A percentile compares a stretch with the other conserved stretches of the same genome.
These are phyloP conservation scores for Sordaria brevicollis DNA, from an alignment of 495 filamentous ascomycete genomes.

Conservation along the genomic window DNA sequence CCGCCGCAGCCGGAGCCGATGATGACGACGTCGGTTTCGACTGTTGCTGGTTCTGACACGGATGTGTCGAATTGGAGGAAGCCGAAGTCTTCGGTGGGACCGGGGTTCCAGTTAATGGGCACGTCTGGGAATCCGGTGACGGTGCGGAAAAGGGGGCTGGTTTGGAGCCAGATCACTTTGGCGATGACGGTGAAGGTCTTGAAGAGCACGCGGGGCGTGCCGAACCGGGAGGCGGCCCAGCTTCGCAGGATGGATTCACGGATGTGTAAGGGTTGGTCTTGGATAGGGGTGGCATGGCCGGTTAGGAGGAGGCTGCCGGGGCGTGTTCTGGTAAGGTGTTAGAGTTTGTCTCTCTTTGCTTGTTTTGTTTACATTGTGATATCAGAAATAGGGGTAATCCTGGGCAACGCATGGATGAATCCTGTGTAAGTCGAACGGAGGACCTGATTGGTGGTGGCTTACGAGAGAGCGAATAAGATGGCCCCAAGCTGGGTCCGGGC, in stretches of 20 bases:
- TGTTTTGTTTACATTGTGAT: background rate
- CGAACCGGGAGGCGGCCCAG: conserved; percentile 50
- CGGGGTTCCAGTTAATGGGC: conserved; percentile 50
- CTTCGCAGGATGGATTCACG: conserved; percentile 50
- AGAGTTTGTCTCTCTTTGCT: background rate
- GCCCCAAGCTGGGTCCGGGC: conserved; percentile 17
- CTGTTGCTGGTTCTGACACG: conserved; percentile 16
- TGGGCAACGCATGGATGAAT: background rate
- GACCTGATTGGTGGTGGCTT: background rate
- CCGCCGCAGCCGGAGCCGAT: conserved; percentile 84
- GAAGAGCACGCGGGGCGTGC: conserved; percentile 45
- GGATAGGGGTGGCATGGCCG: conserved; percentile 50
- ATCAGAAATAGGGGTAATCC: background rate
- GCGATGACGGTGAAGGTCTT: conserved; percentile 46
- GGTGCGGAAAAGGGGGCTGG: conserved; percentile 44
- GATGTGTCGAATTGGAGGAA: conserved; percentile 40
- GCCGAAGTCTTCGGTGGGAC: conserved; percentile 29
- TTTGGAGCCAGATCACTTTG: conserved; percentile 48
- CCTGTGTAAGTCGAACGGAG: background rate
- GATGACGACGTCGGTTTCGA: conserved; percentile 76
- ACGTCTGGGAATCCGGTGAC: conserved; percentile 54
- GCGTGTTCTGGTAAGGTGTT: conserved; percentile 41
- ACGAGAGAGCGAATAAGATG: conserved; percentile 19
- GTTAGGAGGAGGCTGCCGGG: conserved; percentile 58
- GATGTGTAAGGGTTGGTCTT: conserved; percentile 48